Conservation (phyloP, 2,329 filamentous ascomycete genomes). For the Hypoxylon sp. region DNA sequence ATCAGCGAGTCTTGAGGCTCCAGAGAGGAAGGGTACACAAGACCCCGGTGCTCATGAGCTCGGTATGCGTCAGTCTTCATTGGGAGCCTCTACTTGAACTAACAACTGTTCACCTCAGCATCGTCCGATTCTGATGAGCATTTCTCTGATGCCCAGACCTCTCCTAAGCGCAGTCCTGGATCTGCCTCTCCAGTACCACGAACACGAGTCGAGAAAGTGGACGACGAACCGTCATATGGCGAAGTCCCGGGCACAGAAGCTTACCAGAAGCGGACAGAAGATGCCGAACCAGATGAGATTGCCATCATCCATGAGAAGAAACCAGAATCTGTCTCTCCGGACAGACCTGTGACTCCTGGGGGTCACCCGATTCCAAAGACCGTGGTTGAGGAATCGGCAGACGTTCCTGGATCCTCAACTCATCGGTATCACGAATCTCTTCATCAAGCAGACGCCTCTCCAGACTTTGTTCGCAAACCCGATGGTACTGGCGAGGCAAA, state of each 20-base stretch:
- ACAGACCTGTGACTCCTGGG: conserved; percentile 52
- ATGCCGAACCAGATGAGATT: conserved; percentile 72
- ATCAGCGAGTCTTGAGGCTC: conserved; percentile 50
- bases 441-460: conserved; percentile 64
- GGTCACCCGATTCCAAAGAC: conserved; percentile 63
- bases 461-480: conserved; percentile 61
- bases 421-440: conserved; percentile 59
- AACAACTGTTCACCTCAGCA: conserved; percentile 36
- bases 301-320: conserved; percentile 58
- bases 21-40: conserved; percentile 56
- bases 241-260: conserved; percentile 72
- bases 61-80: conserved; percentile 57
- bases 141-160: conserved; percentile 75
- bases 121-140: conserved; percentile 75
- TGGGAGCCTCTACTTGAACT: conserved; percentile 20
- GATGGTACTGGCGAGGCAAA: conserved; percentile 56
- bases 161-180: conserved; percentile 56
- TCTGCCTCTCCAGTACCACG: conserved; percentile 67
- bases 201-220: conserved; percentile 70
- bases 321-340: conserved; percentile 46
- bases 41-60: conserved; percentile 72
- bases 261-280: conserved; percentile 66
- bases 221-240: conserved; percentile 69
- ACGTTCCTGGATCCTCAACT: conserved; percentile 59
- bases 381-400: conserved; percentile 65